Evolutionary conservation across 306 rosid species (phyloP).

Genomic region (Prunus dulcis): DNA sequence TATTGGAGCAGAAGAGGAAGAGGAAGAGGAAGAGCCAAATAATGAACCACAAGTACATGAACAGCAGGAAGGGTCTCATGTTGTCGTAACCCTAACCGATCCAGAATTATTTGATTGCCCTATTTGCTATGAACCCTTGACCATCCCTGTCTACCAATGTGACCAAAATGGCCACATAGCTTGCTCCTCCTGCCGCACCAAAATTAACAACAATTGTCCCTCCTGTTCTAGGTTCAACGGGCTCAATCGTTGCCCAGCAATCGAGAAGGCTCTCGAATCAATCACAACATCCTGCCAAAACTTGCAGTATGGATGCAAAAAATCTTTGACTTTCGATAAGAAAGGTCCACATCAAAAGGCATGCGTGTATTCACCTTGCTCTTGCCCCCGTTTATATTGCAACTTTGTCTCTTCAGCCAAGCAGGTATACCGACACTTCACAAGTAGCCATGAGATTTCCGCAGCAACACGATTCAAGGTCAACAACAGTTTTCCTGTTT

Average conservation of each 20-base stretch:
- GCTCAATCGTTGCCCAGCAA: conserved; percentile 62
- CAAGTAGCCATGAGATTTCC: conserved; percentile 22
- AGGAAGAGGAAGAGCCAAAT: not conserved
- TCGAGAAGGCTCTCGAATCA: conserved; percentile 66
- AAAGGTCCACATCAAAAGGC: conserved; percentile 50
- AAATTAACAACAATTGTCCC: conserved; percentile 53
- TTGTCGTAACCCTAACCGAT: not conserved
- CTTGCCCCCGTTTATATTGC: conserved; percentile 49
- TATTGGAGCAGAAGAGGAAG: not conserved
- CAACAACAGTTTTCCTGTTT: conserved; percentile 25
- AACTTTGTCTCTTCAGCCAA: conserved; percentile 33
- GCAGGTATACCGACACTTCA: conserved; percentile 44
- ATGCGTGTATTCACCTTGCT: conserved; percentile 50
- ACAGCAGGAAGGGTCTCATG: not conserved
- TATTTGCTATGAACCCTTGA: not conserved
- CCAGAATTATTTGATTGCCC: conserved; percentile 1
- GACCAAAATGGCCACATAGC: conserved; percentile 72
- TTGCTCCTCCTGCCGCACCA: conserved; percentile 56
- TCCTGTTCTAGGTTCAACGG: conserved; percentile 55
- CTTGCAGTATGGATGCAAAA: conserved; percentile 50
- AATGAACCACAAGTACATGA: not conserved
- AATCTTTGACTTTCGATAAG: conserved; percentile 25
- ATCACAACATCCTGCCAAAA: conserved; percentile 46
- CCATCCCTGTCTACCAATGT: conserved; percentile 39
- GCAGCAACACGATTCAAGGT: conserved; percentile 31